Conservation (phyloP, 2,329 filamentous ascomycete species). For the Cercospora sp. region DNA sequence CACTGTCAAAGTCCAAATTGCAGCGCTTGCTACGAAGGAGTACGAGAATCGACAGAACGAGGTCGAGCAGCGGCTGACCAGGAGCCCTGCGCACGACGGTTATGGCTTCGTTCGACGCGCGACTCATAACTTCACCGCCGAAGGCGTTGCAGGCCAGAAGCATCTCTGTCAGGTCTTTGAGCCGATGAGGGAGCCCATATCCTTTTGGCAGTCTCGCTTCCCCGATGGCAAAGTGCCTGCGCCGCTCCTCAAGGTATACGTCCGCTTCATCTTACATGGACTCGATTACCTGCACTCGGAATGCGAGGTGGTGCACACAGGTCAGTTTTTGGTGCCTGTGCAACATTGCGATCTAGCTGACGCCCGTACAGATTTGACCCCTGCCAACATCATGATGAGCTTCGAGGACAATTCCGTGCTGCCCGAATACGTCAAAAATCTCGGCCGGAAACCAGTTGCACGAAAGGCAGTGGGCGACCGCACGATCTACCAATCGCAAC, state of each 20-base stretch:
- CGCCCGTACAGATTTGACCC: not conserved
- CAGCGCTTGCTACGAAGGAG: not conserved
- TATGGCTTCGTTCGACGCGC: not conserved
- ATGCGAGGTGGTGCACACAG: not conserved
- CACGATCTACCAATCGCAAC: not conserved
- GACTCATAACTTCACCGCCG: not conserved
- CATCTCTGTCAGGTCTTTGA: not conserved
- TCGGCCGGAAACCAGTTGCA: not conserved
- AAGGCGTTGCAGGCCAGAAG: not conserved
- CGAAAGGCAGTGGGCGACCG: not conserved
- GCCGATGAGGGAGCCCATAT: not conserved
- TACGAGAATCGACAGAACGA: not conserved
- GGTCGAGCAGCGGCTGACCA: not conserved
- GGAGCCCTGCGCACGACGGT: not conserved
- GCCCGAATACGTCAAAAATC: not conserved
- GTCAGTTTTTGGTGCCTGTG: not conserved
- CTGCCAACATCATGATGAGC: not conserved
- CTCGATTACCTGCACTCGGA: not conserved
- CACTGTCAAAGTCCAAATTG: not conserved
- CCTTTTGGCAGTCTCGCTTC: not conserved
- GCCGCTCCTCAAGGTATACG: not conserved
- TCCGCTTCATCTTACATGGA: not conserved
- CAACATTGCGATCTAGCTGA: not conserved
- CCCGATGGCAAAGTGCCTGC: not conserved
- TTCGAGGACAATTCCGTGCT: not conserved